Percentiles rank a stretch among this genome's conserved stretches.
Evolutionary conservation across 495 filamentous ascomycete genomes (phyloP).

Genomic region (Trichoderma erinaceum): DNA sequence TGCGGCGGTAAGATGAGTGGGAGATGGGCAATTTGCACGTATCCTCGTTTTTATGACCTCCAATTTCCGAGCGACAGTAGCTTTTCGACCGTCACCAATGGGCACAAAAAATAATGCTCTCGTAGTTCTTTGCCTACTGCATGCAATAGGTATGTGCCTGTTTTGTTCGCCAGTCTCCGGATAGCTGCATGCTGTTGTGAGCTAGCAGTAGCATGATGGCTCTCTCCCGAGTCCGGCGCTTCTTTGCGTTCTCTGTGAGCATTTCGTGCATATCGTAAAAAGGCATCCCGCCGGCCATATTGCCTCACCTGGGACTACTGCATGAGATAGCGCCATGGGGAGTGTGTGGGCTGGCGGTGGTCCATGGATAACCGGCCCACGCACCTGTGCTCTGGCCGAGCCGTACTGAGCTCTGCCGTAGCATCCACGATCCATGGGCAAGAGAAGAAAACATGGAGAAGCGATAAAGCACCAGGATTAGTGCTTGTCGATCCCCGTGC

Average conservation of each 20-base stretch:
- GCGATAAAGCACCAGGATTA: neutral
- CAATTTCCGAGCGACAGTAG: neutral
- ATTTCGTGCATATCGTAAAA: slow-evolving; percentile 3
- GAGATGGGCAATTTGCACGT: neutral
- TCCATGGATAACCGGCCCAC: slow-evolving; percentile 10
- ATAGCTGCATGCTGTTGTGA: neutral
- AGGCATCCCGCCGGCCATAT: slow-evolving; percentile 2
- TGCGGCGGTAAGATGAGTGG: neutral
- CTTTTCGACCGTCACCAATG: neutral
- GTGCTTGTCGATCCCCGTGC: slow-evolving; percentile 11
- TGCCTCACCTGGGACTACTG: slow-evolving; percentile 13
- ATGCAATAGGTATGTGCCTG: neutral
- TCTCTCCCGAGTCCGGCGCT: neutral
- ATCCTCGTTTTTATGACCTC: neutral
- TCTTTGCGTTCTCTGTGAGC: neutral
- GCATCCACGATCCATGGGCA: slow-evolving; percentile 10
- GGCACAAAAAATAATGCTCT: neutral
- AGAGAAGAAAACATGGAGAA: slow-evolving; percentile 12
- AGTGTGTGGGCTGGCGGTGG: slow-evolving; percentile 8
- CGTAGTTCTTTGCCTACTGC: neutral
- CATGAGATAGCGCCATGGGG: slow-evolving; percentile 7
- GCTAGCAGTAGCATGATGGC: neutral
- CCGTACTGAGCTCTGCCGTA: neutral
- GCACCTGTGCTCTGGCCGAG: slow-evolving; percentile 2
- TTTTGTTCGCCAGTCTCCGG: neutral